A percentile compares a stretch with the other conserved stretches of the same genome.
Conservation (phyloP, 2,329 filamentous ascomycete genomes). For the Dothidotthia symphoricarpi region DNA sequence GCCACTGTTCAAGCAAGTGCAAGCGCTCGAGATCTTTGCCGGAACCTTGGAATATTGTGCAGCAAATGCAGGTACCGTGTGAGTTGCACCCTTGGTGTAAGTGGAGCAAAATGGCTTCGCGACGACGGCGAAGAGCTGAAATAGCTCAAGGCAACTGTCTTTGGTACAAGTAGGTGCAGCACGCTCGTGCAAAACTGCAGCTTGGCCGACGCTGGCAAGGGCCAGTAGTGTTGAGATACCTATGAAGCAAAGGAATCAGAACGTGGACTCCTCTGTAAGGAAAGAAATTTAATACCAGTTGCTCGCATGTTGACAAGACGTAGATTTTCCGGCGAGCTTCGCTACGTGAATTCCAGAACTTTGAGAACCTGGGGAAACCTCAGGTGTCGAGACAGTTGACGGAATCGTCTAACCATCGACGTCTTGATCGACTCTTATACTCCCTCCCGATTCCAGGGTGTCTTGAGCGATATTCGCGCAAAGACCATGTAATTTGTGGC, state of each 20-base stretch:
- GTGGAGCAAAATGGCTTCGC: conserved; percentile 13
- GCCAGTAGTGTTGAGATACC: conserved; percentile 7
- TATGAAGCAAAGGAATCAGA: neutral
- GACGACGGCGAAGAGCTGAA: conserved; percentile 7
- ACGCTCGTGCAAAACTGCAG: conserved; percentile 8
- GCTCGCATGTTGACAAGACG: conserved; percentile 2
- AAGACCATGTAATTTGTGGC: conserved; percentile 1
- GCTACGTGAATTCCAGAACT: no score
- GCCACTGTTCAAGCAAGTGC: conserved; percentile 9
- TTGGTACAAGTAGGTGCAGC: conserved; percentile 8
- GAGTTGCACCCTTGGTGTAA: conserved; percentile 7
- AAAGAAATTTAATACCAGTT: conserved; percentile 1
- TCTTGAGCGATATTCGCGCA: neutral
- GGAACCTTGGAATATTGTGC: conserved; percentile 10
- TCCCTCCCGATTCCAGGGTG: conserved; percentile 1
- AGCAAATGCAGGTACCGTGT: conserved; percentile 12
- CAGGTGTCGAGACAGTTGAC: no score
- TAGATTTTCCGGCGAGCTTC: no score
- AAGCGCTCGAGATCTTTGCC: conserved; percentile 11
- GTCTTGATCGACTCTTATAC: conserved; percentile 2
- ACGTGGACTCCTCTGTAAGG: neutral
- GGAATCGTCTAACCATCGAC: neutral
- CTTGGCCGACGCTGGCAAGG: conserved; percentile 10
- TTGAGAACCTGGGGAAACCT: no score
- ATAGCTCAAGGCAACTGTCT: conserved; percentile 10